Conservation (phyloP, 1,284 basidiomycete genomes). For the Leccinum solheimii region DNA sequence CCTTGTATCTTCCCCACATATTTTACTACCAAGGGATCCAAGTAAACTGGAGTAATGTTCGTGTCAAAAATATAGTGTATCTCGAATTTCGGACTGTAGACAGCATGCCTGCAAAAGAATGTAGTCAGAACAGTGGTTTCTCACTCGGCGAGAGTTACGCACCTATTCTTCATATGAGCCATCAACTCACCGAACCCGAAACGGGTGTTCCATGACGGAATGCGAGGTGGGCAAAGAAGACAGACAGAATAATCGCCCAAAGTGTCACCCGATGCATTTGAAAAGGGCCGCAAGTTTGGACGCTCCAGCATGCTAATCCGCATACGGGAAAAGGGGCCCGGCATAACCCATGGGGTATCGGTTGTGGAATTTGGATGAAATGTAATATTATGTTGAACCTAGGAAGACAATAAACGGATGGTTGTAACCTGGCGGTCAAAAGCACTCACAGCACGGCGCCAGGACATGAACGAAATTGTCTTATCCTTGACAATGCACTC, state of each 20-base stretch:
- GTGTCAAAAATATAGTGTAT: conserved; percentile 23
- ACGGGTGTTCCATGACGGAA: conserved; percentile 31
- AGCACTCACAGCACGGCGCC: conserved; percentile 27
- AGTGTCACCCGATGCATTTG: conserved; percentile 1
- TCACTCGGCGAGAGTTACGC: conserved; percentile 6
- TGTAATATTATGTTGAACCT: conserved; percentile 26
- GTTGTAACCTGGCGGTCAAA: neutral
- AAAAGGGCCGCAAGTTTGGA: neutral
- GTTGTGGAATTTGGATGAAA: conserved; percentile 16
- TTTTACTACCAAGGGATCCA: conserved; percentile 10
- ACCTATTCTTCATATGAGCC: conserved; percentile 25
- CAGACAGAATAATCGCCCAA: conserved; percentile 24
- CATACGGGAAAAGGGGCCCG: neutral
- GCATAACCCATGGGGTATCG: conserved; percentile 16
- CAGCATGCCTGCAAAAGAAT: conserved; percentile 18
- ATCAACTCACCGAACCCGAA: conserved; percentile 22
- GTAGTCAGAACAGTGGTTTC: neutral
- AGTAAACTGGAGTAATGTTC: conserved; percentile 26
- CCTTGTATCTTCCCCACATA: neutral
- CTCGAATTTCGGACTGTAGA: conserved; percentile 23
- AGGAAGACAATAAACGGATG: neutral
- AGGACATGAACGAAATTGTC: conserved; percentile 19
- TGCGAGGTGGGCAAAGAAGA: conserved; percentile 29
- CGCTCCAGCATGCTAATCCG: conserved; percentile 2
- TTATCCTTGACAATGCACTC: conserved; percentile 15